Conservation (phyloP, 2,329 filamentous ascomycete species). For the Alternaria incomplexa region DNA sequence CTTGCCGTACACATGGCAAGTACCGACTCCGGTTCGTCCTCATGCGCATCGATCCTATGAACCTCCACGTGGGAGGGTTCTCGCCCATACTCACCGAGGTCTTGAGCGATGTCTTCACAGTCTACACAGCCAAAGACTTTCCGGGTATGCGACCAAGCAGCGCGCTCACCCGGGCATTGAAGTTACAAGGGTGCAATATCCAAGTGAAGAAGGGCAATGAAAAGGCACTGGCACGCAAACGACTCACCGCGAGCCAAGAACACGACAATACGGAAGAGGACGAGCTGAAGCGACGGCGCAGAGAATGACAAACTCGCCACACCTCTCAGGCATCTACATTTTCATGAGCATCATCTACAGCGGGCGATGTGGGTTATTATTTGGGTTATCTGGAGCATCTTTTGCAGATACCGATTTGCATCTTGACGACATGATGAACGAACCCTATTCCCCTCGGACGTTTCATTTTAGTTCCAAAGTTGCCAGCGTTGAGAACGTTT, state of each 20-base stretch:
- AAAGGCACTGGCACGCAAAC: slow-evolving; percentile 56
- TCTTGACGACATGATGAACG: slow-evolving; percentile 43
- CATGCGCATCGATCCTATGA: slow-evolving; percentile 70
- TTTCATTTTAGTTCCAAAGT: slow-evolving; percentile 20
- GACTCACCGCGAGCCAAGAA: slow-evolving; percentile 47
- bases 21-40: slow-evolving; percentile 78
- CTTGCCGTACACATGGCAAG: slow-evolving; percentile 76
- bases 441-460: slow-evolving; percentile 20
- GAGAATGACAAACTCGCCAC: slow-evolving; percentile 32
- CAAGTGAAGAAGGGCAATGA: slow-evolving; percentile 88
- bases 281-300: slow-evolving; percentile 45
- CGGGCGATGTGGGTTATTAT: slow-evolving; percentile 36
- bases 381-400: slow-evolving; percentile 42
- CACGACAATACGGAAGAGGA: slow-evolving; percentile 50
- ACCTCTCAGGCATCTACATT: not conserved
- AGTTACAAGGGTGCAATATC: slow-evolving; percentile 81
- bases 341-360: slow-evolving; percentile 25
- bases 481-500: slow-evolving; percentile 10
- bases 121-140: slow-evolving; percentile 86
- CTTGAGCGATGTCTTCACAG: slow-evolving; percentile 75
- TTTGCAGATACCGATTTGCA: slow-evolving; percentile 41
- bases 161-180: slow-evolving; percentile 72
- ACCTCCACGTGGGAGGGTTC: slow-evolving; percentile 60
- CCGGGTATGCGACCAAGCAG: slow-evolving; percentile 83
- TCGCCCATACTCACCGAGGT: slow-evolving; percentile 58